phyloP scores from a whole-genome alignment of 306 rosid genomes.

The Trifolium subterraneum region DNA sequence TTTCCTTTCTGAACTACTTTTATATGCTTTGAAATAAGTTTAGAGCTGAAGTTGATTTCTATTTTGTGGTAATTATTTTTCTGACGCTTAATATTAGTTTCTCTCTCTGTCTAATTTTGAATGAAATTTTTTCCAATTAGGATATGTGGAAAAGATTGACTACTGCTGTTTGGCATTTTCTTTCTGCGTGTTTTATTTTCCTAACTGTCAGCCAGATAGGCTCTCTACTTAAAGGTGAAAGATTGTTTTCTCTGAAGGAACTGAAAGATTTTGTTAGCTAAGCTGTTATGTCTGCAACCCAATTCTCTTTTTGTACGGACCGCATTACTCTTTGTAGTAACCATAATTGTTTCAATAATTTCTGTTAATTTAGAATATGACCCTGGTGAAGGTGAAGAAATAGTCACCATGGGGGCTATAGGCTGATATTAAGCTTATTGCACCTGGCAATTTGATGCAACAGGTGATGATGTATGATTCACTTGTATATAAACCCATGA shows the following conservation, averaged over 20 bases:
- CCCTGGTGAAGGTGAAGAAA: not conserved
- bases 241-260: not conserved
- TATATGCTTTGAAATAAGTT: constrained; percentile 34
- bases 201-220: not conserved
- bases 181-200: not conserved
- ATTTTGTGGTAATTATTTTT: constrained; percentile 33
- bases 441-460: no score
- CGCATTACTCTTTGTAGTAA: not conserved
- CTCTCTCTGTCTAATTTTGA: constrained; percentile 7
- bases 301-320: not conserved
- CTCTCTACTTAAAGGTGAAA: not conserved
- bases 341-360: not conserved
- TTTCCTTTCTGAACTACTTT: constrained; percentile 68
- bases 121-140: constrained; percentile 7
- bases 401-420: not conserved
- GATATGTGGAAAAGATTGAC: no score
- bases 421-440: no score
- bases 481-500: no score
- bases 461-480: no score
- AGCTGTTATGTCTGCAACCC: not conserved
- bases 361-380: no score
- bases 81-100: not conserved
- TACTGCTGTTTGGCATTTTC: not conserved
- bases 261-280: not conserved
- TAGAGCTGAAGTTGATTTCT: constrained; percentile 30